These are phyloP conservation scores for Ceriops zippeliana DNA, from an alignment of 345 rosid species.

Conservation along the genomic window DNA sequence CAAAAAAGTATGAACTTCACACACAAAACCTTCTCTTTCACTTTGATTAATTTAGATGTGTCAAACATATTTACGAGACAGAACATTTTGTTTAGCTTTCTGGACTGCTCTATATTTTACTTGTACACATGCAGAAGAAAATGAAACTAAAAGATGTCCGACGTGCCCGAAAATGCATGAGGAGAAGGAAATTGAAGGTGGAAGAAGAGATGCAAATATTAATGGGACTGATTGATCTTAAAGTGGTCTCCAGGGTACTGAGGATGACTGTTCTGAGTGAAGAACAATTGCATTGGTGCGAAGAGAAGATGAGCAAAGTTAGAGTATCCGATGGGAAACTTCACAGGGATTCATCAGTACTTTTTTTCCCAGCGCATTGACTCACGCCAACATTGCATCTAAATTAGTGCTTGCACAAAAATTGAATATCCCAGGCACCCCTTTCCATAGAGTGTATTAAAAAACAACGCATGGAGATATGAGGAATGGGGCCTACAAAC, in stretches of 20 bases:
- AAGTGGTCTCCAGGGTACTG: constrained; percentile 88
- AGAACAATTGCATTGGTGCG: constrained; percentile 87
- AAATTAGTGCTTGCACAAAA: constrained; percentile 18
- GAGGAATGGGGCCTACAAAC: constrained; percentile 32
- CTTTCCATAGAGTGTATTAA: constrained; percentile 22
- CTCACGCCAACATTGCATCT: constrained; percentile 17
- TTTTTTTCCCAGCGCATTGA: constrained; percentile 92
- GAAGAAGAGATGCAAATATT: constrained; percentile 83
- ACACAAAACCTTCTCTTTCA: not conserved
- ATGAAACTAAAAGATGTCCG: constrained; percentile 73
- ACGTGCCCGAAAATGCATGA: constrained; percentile 60
- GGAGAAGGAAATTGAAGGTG: constrained; percentile 55
- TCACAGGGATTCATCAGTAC: constrained; percentile 84
- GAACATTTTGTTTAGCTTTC: too few species aligned
- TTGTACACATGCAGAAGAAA: constrained; percentile 54
- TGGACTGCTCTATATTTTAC: too few species aligned
- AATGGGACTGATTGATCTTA: constrained; percentile 85
- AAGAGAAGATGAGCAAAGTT: constrained; percentile 95
- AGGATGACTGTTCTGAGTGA: constrained; percentile 69
- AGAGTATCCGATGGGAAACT: constrained; percentile 62
- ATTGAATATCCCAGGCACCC: constrained; percentile 38
- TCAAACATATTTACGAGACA: too few species aligned
- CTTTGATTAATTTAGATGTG: not conserved
- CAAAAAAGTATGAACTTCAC: constrained; percentile 50
- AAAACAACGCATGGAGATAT: not conserved